Conservation (phyloP, 2,329 filamentous ascomycete genomes). For the Exophiala sideris region DNA sequence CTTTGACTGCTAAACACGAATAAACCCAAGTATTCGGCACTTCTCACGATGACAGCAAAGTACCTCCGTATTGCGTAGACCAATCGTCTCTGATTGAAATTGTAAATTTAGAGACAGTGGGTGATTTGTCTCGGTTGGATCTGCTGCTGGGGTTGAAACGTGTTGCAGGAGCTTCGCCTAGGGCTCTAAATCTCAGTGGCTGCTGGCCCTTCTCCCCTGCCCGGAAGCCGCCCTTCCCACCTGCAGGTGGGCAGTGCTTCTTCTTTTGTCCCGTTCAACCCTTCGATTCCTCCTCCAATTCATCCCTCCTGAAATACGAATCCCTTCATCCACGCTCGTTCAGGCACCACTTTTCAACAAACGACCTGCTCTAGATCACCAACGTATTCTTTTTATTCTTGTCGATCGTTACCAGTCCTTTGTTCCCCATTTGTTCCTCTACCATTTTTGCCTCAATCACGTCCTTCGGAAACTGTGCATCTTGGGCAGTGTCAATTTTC, state of each 20-base stretch:
- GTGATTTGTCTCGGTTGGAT: conserved; percentile 8
- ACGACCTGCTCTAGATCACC: not conserved
- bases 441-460: conserved; percentile 2
- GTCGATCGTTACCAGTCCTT: conserved; percentile 20
- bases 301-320: conserved; percentile 12
- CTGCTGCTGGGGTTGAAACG: conserved; percentile 17
- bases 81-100: conserved; percentile 1
- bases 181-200: conserved; percentile 6
- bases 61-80: not conserved
- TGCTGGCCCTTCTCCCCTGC: not conserved
- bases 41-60: too few relatives aligned
- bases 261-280: not conserved
- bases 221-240: not conserved
- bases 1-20: too few relatives aligned
- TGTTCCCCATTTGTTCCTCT: conserved; percentile 10
- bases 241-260: not conserved
- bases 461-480: conserved; percentile 14
- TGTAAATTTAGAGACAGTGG: conserved; percentile 19
- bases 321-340: conserved; percentile 15
- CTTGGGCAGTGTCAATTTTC: conserved; percentile 5
- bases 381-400: conserved; percentile 10
- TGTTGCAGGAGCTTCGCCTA: conserved; percentile 11
- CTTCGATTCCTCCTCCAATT: conserved; percentile 15
- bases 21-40: too few relatives aligned
- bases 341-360: conserved; percentile 22